Evolutionary conservation across 129 eudicot species (phyloP).

Genomic region (Escallonia rubra): DNA sequence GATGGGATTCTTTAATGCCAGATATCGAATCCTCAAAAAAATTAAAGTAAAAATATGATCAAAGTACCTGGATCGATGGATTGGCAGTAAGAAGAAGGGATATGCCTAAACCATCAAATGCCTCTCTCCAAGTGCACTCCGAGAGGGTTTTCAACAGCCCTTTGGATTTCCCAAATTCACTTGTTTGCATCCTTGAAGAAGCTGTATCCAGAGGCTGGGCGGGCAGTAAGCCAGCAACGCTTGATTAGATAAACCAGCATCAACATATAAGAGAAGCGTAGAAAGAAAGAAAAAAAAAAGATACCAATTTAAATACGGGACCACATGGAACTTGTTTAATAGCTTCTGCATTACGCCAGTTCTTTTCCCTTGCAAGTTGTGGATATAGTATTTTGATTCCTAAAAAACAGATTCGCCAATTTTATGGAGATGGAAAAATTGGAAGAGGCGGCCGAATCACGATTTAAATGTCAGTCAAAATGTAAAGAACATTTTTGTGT

Average conservation of each 20-base stretch:
- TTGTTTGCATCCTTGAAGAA: constrained; percentile 97
- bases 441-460: too few relatives aligned
- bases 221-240: constrained; percentile 16
- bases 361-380: too few relatives aligned
- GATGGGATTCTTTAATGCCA: not conserved
- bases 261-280: not conserved
- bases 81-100: constrained; percentile 86
- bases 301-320: not conserved
- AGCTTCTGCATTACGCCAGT: too few relatives aligned
- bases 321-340: not conserved
- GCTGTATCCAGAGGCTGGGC: constrained; percentile 95
- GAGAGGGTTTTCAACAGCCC: constrained; percentile 80
- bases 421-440: too few relatives aligned
- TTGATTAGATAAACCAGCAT: not conserved
- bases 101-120: constrained; percentile 95
- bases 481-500: too few relatives aligned
- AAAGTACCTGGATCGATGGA: constrained; percentile 87
- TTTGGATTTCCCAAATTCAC: constrained; percentile 97
- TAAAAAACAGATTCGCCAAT: too few relatives aligned
- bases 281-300: not conserved
- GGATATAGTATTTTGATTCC: too few relatives aligned
- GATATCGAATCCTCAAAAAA: too few relatives aligned
- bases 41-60: not conserved
- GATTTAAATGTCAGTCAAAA: too few relatives aligned
- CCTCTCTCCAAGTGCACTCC: constrained; percentile 75